Evolutionary conservation across 192 early-diverging fungal genomes (phyloP).

Genomic region (Podila horticola): DNA sequence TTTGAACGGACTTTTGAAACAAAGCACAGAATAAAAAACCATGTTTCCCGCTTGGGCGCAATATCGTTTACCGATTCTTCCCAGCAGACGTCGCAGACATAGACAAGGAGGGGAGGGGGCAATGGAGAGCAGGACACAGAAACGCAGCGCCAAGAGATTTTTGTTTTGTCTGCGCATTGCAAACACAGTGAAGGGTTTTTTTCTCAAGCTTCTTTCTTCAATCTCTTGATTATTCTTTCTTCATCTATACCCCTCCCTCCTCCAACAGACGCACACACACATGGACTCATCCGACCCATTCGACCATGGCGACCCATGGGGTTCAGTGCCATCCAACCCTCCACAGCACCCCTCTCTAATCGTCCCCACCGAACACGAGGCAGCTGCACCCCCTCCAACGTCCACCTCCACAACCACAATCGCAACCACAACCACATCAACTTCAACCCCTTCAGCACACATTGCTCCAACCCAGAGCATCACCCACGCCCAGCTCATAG

Average conservation of each 20-base stretch:
- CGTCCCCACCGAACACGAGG: not conserved
- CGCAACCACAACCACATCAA: slow-evolving; percentile 3
- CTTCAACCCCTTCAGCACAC: not conserved
- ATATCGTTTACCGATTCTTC: too few species aligned
- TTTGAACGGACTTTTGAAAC: not conserved
- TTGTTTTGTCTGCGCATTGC: not conserved
- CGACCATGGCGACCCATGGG: slow-evolving; percentile 39
- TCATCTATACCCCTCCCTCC: not conserved
- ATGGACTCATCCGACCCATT: slow-evolving; percentile 30
- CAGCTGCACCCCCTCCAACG: not conserved
- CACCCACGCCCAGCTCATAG: not conserved
- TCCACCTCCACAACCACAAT: not conserved
- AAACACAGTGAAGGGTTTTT: not conserved
- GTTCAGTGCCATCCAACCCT: slow-evolving; percentile 14
- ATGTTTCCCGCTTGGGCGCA: not conserved
- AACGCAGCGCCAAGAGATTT: too few species aligned
- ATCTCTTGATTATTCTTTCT: not conserved
- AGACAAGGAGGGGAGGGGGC: too few species aligned
- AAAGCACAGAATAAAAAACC: not conserved
- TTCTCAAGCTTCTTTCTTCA: not conserved
- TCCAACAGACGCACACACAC: not conserved
- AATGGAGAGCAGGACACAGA: too few species aligned
- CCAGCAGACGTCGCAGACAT: too few species aligned
- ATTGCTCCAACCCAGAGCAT: not conserved
- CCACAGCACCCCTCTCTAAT: not conserved